phyloP scores from a whole-genome alignment of 2,329 filamentous ascomycete species.

The Nemania sp. region DNA sequence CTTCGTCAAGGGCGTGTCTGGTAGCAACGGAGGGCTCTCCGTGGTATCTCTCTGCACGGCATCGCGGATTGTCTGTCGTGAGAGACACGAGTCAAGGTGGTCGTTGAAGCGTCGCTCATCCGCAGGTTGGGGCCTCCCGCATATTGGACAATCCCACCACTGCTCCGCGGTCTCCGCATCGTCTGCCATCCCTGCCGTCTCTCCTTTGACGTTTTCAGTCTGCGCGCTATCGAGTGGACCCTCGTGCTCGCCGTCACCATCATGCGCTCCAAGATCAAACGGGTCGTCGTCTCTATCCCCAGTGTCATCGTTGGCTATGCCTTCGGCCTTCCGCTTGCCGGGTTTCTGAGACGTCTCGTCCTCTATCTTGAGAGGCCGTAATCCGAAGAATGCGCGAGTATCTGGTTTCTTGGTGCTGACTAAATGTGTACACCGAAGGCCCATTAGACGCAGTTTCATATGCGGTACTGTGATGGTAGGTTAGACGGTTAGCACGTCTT shows the following conservation, averaged over 20 bases:
- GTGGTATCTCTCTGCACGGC: constrained; percentile 64
- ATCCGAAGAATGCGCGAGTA: constrained; percentile 78
- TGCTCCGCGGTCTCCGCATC: constrained; percentile 45
- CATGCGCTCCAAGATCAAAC: not conserved
- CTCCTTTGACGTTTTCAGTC: constrained; percentile 39
- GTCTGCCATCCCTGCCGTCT: constrained; percentile 8
- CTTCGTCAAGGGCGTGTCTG: constrained; percentile 46
- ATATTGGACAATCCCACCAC: constrained; percentile 88
- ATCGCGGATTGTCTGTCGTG: constrained; percentile 82
- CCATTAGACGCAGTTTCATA: constrained; percentile 84
- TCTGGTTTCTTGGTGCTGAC: constrained; percentile 83
- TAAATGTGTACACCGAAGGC: constrained; percentile 83
- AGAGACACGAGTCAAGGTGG: constrained; percentile 92
- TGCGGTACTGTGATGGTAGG: constrained; percentile 54
- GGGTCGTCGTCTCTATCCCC: constrained; percentile 48
- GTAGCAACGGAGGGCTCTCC: constrained; percentile 27
- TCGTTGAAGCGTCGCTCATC: constrained; percentile 82
- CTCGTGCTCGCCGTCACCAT: not conserved
- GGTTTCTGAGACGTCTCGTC: constrained; percentile 25
- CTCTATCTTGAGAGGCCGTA: constrained; percentile 46
- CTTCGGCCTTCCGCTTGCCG: constrained; percentile 52
- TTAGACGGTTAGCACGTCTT: not conserved
- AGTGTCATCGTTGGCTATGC: constrained; percentile 48
- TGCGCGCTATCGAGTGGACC: not conserved
- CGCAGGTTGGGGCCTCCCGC: constrained; percentile 72